Evolutionary conservation across 139 green algal species (phyloP), one percentile per base, ranked within the genome.

Genomic region (Volvox africanus): DNA sequence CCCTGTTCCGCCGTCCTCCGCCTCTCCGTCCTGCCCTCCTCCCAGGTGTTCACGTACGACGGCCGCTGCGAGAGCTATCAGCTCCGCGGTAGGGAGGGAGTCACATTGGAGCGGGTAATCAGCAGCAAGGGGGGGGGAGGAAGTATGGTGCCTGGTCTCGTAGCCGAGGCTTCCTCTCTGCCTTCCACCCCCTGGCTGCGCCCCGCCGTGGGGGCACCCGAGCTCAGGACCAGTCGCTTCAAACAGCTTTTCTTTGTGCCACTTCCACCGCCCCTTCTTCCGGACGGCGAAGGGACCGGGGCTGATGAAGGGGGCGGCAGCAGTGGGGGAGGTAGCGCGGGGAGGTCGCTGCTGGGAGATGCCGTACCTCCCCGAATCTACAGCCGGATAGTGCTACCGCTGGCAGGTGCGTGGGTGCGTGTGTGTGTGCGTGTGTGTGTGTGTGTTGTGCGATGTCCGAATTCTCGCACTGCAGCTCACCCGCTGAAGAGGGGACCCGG

Each of bases 21-120:
- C 67, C 78, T 44, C 32, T 55, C 80, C 50, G 50, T 26, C 28
- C 55, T 44, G 22, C 24, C 36, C 78, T 36, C 78, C 12, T 55
- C 80, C 19, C 93, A 94, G 92, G 91, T 95, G 30, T 93, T 82
- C 37, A 90, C 61, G 0, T 96, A 94, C 73, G 73, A 88, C 30
- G 92, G 94, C 30, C 32, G 92, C 9, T 92, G 88, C 35, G 94
- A 96, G 91, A 71, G 83, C 28, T 94, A 91, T 33, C 62, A 73
- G 1, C 86, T 92, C 20, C 50, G 13, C 44, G 73, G 13, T 44
- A 16, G 50, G 30, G 50, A 55, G 21, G 82, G 50, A 24, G 80
- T 37, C 28, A 65, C 78, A 24, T 30, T 67, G 3, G 50, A 61
- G 81, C 82, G 82, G 17, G 35, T 89, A 82, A 18, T 28, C 37